Evolutionary conservation across 2,329 filamentous ascomycete species (phyloP).

Genomic region (Aspergillus ustus): DNA sequence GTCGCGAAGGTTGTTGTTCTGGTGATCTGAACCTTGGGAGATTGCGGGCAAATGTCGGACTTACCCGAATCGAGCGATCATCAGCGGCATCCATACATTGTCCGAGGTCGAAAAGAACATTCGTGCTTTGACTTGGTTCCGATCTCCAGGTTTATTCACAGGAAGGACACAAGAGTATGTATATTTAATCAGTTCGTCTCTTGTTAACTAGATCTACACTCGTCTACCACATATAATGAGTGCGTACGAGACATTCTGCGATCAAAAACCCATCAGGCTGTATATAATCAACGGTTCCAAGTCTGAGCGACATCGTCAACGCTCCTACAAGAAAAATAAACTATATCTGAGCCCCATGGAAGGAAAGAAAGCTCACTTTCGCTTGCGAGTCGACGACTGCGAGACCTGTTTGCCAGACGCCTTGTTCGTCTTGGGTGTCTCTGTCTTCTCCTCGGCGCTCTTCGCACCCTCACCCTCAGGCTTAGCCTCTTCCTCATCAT

Average conservation of each 20-base stretch:
- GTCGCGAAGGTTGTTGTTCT: background rate
- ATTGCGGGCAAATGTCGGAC: constrained; percentile 16
- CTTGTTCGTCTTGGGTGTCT: constrained; percentile 29
- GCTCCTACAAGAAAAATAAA: background rate
- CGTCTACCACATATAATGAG: background rate
- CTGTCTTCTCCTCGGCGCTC: constrained; percentile 14
- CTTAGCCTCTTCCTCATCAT: constrained; percentile 53
- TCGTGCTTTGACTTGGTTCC: background rate
- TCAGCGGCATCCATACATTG: too few species aligned
- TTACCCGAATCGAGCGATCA: constrained; percentile 17
- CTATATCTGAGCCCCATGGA: background rate
- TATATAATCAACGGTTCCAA: background rate
- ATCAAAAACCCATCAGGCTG: background rate
- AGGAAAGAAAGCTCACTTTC: constrained; percentile 31
- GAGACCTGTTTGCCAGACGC: constrained; percentile 36
- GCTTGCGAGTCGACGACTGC: constrained; percentile 38
- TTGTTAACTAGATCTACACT: background rate
- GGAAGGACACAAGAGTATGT: background rate
- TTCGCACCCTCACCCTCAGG: constrained; percentile 1
- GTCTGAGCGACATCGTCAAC: background rate
- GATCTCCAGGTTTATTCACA: background rate
- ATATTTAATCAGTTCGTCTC: background rate
- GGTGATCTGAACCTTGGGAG: background rate
- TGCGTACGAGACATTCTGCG: background rate
- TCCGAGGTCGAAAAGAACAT: background rate